Conservation (phyloP, 179 eudicot species). For the Dionaea muscipula region DNA sequence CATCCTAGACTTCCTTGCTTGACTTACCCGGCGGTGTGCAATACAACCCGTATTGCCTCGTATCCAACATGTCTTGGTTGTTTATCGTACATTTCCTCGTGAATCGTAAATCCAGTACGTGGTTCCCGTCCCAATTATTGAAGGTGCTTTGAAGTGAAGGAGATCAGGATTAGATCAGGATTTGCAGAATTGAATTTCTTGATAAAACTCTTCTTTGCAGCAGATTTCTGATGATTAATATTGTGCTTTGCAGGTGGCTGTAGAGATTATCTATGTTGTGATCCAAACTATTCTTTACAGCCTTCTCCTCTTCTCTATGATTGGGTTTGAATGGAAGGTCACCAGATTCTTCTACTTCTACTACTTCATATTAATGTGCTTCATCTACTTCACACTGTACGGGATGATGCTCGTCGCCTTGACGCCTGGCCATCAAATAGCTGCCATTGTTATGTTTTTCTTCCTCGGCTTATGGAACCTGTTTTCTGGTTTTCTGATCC, state of each 20-base stretch:
- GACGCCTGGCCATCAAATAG: slow-evolving; percentile 57
- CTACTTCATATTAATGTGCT: slow-evolving; percentile 55
- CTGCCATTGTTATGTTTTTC: slow-evolving; percentile 63
- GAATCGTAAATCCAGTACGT: too few species aligned
- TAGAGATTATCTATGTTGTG: slow-evolving; percentile 45
- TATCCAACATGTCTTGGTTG: too few species aligned
- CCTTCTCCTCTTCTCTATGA: slow-evolving; percentile 62
- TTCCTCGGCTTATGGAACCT: slow-evolving; percentile 79
- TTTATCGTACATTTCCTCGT: too few species aligned
- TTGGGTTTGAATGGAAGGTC: slow-evolving; percentile 57
- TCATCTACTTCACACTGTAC: slow-evolving; percentile 46
- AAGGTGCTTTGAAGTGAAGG: too few species aligned
- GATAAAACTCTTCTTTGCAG: too few species aligned
- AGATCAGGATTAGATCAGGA: neutral
- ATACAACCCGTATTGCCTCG: too few species aligned
- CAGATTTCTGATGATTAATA: neutral
- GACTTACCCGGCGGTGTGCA: too few species aligned
- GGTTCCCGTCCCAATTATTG: too few species aligned
- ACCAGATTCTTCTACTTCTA: slow-evolving; percentile 40
- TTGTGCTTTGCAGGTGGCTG: slow-evolving; percentile 37
- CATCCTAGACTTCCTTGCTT: too few species aligned
- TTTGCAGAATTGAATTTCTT: too few species aligned
- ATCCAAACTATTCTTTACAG: slow-evolving; percentile 34
- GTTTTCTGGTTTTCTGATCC: slow-evolving; percentile 67
- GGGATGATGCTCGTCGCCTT: slow-evolving; percentile 86